These are phyloP conservation scores for Lumnitzera littorea DNA, from an alignment of 345 rosid genomes.

Conservation along the genomic window DNA sequence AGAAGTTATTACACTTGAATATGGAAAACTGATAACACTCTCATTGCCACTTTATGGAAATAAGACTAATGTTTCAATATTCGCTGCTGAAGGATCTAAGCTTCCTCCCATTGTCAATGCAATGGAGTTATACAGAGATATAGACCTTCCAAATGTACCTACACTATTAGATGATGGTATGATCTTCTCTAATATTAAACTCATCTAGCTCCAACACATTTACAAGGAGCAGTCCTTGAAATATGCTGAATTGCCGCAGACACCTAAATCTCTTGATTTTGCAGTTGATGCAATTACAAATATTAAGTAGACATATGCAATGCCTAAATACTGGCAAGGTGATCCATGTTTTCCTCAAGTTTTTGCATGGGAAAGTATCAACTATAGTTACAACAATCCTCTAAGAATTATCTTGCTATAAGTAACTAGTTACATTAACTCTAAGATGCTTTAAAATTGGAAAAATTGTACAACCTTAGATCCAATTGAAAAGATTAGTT, in stretches of 20 bases:
- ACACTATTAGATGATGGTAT: slow-evolving; percentile 1
- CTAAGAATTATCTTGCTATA: slow-evolving; percentile 37
- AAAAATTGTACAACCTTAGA: no score
- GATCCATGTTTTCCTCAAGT: slow-evolving; percentile 48
- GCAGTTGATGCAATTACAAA: no score
- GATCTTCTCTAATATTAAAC: no score
- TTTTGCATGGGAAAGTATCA: slow-evolving; percentile 42
- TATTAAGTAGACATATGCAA: neutral
- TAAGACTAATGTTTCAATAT: neutral
- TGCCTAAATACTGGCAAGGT: slow-evolving; percentile 30
- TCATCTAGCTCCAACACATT: no score
- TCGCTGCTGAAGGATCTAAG: neutral
- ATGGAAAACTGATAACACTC: neutral
- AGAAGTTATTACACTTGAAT: neutral
- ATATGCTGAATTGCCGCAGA: no score
- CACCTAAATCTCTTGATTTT: no score
- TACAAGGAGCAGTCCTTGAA: no score
- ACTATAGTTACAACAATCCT: slow-evolving; percentile 22
- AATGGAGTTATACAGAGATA: neutral
- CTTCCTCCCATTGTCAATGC: slow-evolving; percentile 6
- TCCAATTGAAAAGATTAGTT: no score
- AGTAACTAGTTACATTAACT: slow-evolving; percentile 6
- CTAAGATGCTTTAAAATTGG: no score
- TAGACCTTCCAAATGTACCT: neutral
- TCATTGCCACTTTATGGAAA: neutral